A percentile compares a stretch with the other conserved stretches of the same genome.
Conservation (phyloP, 2,329 filamentous ascomycete genomes). For the Epichloe aotearoae region DNA sequence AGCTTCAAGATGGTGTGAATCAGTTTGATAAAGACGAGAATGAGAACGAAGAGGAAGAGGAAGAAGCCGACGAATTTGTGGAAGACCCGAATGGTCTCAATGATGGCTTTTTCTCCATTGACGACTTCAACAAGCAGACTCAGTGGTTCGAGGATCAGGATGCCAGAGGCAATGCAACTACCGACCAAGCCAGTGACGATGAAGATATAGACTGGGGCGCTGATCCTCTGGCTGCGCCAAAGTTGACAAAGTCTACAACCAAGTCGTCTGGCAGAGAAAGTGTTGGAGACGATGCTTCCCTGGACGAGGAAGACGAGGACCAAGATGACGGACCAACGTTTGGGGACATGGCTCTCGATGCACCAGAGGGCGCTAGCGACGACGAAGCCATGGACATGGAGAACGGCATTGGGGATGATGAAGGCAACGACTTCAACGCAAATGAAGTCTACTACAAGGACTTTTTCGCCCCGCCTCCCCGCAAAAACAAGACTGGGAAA, state of each 20-base stretch:
- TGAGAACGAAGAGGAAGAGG: conserved; percentile 22
- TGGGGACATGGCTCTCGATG: conserved; percentile 62
- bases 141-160: conserved; percentile 84
- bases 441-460: conserved; percentile 86
- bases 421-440: conserved; percentile 55
- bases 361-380: conserved; percentile 53
- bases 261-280: conserved; percentile 20
- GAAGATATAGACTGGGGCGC: conserved; percentile 81
- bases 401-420: conserved; percentile 30
- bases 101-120: conserved; percentile 95
- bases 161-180: conserved; percentile 58
- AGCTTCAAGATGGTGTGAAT: conserved; percentile 21
- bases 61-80: conserved; percentile 29
- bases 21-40: conserved; percentile 20
- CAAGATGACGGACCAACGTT: conserved; percentile 76
- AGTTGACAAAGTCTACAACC: conserved; percentile 14
- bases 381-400: conserved; percentile 48
- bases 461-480: conserved; percentile 80
- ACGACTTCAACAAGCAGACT: conserved; percentile 91
- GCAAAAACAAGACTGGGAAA: conserved; percentile 46
- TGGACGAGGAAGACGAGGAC: conserved; percentile 40
- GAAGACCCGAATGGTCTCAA: conserved; percentile 72
- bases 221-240: conserved; percentile 47
- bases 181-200: conserved; percentile 65
- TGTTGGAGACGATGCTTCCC: conserved; percentile 10